Base-by-base conservation (phyloP, 768 basidiomycete genomes). In the Lactarius quietus region DNA sequence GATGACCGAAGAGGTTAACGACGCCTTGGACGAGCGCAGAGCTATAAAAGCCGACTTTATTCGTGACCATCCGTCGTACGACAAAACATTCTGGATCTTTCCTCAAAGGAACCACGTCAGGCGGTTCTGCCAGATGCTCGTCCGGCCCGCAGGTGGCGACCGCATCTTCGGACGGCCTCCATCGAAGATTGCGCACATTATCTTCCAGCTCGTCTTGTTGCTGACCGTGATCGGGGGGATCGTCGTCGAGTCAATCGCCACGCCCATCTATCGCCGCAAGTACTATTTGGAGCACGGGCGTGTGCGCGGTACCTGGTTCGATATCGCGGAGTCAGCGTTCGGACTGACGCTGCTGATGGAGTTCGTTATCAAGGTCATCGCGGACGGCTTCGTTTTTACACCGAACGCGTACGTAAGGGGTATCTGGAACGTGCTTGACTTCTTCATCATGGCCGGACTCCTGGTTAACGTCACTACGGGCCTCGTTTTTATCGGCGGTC, bases 371-470 rank as follows among this genome's bases (percentile, higher is more conserved):
- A 98, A 98, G 76, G 77, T 95, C 73, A 78, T 93, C 55, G 96
- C 96, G 1, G 96, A 98, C 72, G 96, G 96, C 0, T 90, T 96
- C 74, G 72, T 90, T 17, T 94, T 95, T 77, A 88, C 91, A 0
- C 94, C 94, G 0, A 95, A 95, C 70, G 93, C 94, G 0, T 98
- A 98, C 73, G 74, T 97, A 33, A 87, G 88, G 31, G 92, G 90
- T 67, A 87, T 95, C 9, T 98, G 95, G 94, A 98, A 98, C 74
- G 75, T 89, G 70, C 78, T 98, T 63, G 96, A 98, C 76, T 88
- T 95, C 70, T 74, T 92, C 72, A 89, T 98, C 73, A 84, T 98
- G 78, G 74, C 78, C 38, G 90, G 92, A 6, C 75, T 96, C 35
- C 75, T 94, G 29, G 80, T 89, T 72, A 95, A 92, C 67, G 82